These are phyloP conservation scores for Mentha longifolia DNA, from an alignment of 257 asterid species.

Conservation along the genomic window DNA sequence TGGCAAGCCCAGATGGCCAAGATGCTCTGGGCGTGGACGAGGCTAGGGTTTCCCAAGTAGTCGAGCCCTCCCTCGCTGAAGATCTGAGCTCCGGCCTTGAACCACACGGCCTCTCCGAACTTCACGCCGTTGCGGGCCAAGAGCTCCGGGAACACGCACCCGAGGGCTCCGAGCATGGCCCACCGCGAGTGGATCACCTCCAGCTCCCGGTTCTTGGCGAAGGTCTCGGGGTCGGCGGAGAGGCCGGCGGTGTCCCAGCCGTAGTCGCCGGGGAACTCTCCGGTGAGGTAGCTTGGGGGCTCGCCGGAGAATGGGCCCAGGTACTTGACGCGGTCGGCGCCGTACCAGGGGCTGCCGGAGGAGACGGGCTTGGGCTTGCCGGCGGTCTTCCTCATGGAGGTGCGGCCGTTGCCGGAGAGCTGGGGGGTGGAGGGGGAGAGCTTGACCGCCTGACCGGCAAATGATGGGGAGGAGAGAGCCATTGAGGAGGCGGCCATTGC, in stretches of 20 bases:
- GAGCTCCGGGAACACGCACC: conserved; percentile 81
- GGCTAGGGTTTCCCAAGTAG: conserved; percentile 77
- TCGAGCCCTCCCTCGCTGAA: conserved; percentile 75
- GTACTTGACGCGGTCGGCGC: conserved; percentile 71
- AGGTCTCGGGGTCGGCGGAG: conserved; percentile 76
- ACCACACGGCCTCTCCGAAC: conserved; percentile 82
- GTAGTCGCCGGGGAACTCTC: conserved; percentile 74
- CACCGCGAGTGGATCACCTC: conserved; percentile 78
- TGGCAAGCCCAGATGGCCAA: conserved; percentile 77
- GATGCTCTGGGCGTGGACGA: conserved; percentile 79
- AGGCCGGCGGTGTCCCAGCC: conserved; percentile 76
- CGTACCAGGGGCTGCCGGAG: conserved; percentile 71
- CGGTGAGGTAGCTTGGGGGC: conserved; percentile 68
- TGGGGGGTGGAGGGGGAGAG: conserved; percentile 43
- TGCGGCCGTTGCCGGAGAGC: conserved; percentile 32
- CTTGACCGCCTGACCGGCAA: conserved; percentile 52
- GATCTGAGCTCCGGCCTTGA: conserved; percentile 77
- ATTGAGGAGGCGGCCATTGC: conserved; percentile 56
- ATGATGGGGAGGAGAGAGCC: conserved; percentile 64
- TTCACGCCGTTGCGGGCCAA: conserved; percentile 76
- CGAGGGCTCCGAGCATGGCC: conserved; percentile 91
- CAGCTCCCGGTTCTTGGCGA: conserved; percentile 74
- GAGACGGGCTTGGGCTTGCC: conserved; percentile 47
- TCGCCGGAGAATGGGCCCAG: conserved; percentile 77
- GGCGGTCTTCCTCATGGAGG: conserved; percentile 48